phyloP scores from a whole-genome alignment of 2,329 filamentous ascomycete genomes.

The Emergomyces africanus region DNA sequence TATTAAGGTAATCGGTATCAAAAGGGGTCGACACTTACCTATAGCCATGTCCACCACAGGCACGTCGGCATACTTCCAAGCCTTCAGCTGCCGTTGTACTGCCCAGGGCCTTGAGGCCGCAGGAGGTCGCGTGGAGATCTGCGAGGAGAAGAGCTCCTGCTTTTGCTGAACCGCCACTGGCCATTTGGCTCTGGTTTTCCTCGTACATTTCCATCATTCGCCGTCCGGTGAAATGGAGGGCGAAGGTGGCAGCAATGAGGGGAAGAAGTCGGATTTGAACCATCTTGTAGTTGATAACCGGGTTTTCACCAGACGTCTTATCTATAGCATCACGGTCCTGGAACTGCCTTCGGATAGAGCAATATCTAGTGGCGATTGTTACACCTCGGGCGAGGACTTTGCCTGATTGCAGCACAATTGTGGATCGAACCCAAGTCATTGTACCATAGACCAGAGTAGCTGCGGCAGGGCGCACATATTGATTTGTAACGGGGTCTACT shows the following conservation, averaged over 20 bases:
- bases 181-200: conserved; percentile 58
- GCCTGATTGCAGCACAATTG: conserved; percentile 61
- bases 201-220: conserved; percentile 63
- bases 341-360: conserved; percentile 63
- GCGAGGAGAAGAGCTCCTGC: conserved; percentile 57
- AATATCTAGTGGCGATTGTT: conserved; percentile 65
- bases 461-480: conserved; percentile 54
- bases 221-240: conserved; percentile 66
- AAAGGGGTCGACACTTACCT: conserved; percentile 1
- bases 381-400: conserved; percentile 60
- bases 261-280: conserved; percentile 63
- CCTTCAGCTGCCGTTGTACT: conserved; percentile 62
- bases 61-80: conserved; percentile 59
- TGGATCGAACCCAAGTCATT: conserved; percentile 61
- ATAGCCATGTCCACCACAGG: conserved; percentile 63
- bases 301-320: conserved; percentile 50
- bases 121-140: conserved; percentile 64
- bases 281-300: conserved; percentile 71
- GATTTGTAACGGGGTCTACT: conserved; percentile 54
- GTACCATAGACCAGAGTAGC: conserved; percentile 62
- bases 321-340: conserved; percentile 56
- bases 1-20: not conserved
- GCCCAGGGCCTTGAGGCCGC: conserved; percentile 60
- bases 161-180: conserved; percentile 40
- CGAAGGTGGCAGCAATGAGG: conserved; percentile 59